Evolutionary conservation across 495 filamentous ascomycete genomes (phyloP).

Genomic region (Jackrogersella minutella): DNA sequence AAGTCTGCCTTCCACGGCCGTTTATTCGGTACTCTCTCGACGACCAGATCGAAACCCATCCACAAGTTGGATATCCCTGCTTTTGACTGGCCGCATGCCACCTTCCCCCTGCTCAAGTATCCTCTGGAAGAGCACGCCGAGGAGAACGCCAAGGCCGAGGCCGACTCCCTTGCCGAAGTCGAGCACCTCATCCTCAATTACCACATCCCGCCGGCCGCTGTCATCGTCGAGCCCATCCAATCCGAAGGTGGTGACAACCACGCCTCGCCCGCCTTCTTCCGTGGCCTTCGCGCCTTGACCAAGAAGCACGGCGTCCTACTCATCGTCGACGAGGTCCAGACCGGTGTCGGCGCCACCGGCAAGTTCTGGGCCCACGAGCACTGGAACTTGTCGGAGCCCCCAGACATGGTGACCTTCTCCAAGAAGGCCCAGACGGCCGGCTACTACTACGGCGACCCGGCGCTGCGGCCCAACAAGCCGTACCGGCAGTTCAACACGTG

Average conservation of each 20-base stretch:
- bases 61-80: conserved; percentile 99
- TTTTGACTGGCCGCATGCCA: conserved; percentile 97
- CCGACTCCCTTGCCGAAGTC: conserved; percentile 85
- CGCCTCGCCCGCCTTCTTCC: conserved; percentile 92
- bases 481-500: conserved; percentile 99
- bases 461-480: conserved; percentile 95
- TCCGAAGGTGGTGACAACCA: conserved; percentile 99
- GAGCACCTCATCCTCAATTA: conserved; percentile 85
- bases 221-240: conserved; percentile 95
- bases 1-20: conserved; percentile 94
- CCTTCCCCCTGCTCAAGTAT: conserved; percentile 90
- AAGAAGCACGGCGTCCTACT: conserved; percentile 86
- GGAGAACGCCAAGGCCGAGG: conserved; percentile 85
- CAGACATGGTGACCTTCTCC: conserved; percentile 98
- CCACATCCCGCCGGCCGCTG: conserved; percentile 86
- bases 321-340: conserved; percentile 99
- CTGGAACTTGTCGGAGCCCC: conserved; percentile 84
- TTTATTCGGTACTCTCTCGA: conserved; percentile 89
- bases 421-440: conserved; percentile 99
- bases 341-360: conserved; percentile 92
- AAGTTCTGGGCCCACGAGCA: conserved; percentile 99
- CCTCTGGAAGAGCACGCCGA: conserved; percentile 82
- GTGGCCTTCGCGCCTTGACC: conserved; percentile 83
- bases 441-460: conserved; percentile 91
- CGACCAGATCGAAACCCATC: conserved; percentile 94